Percentiles rank a stretch among this genome's conserved stretches.
phyloP scores from a whole-genome alignment of 768 basidiomycete species.

The Mycena chlorophos region DNA sequence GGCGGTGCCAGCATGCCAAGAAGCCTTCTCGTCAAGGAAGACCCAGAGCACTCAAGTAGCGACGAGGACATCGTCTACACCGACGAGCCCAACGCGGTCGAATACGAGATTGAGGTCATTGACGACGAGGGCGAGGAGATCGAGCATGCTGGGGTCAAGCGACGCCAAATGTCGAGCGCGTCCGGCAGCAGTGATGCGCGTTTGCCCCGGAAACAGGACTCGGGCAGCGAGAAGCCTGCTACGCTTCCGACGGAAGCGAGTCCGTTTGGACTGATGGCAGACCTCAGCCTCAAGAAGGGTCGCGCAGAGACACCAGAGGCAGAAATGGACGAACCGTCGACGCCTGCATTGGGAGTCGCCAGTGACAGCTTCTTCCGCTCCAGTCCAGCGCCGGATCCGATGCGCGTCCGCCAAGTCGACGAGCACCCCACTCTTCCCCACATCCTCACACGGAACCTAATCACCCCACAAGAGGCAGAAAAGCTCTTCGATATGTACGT shows the following conservation, averaged over 20 bases:
- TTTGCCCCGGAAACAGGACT: conserved; percentile 40
- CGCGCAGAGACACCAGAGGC: conserved; percentile 34
- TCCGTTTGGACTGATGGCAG: conserved; percentile 79
- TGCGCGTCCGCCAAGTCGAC: conserved; percentile 38
- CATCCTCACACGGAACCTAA: conserved; percentile 63
- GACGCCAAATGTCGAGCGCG: conserved; percentile 37
- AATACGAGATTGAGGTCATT: conserved; percentile 46
- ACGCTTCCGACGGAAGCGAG: conserved; percentile 60
- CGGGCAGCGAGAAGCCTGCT: conserved; percentile 47
- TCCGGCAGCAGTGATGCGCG: conserved; percentile 39
- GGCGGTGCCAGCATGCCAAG: conserved; percentile 57
- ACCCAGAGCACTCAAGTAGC: conserved; percentile 41
- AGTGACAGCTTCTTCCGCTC: conserved; percentile 67
- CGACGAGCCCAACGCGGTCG: conserved; percentile 33
- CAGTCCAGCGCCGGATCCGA: conserved; percentile 46
- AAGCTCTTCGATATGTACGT: conserved; percentile 70
- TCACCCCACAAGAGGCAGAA: conserved; percentile 67
- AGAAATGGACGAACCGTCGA: conserved; percentile 46
- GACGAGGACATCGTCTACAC: conserved; percentile 41
- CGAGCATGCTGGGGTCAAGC: conserved; percentile 18
- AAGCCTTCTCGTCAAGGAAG: conserved; percentile 50
- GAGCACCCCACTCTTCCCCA: conserved; percentile 56
- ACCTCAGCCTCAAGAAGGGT: conserved; percentile 50
- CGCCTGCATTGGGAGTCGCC: conserved; percentile 60
- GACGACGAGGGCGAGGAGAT: conserved; percentile 42